Base-by-base conservation (phyloP, 805 yeast genomes). In the Yarrowia sp. region DNA sequence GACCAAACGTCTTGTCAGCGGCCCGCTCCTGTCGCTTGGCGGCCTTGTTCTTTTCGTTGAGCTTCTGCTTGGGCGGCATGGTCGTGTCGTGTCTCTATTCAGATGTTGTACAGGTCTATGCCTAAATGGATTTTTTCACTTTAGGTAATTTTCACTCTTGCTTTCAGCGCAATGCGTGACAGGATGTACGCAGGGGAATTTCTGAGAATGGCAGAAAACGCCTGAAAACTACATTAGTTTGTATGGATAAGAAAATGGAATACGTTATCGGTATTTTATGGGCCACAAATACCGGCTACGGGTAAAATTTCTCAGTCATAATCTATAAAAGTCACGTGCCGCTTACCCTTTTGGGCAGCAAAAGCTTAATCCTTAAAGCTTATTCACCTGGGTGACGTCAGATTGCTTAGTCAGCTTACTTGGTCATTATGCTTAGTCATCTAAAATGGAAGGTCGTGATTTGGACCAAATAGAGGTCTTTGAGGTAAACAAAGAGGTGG, bases 1-100 rank as follows among this genome's bases (percentile, higher is more conserved):
- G 82, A 69, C 99, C 99, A 76, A 95, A 95, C 2, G 98, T 91
- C 80, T 91, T 93, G 79, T 95, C 98, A 70, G 88, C 87, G 68
- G 85, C 81, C 74, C 85, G 82, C 75, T 86, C 85, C 73, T 81
- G 83, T 72, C 84, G 83, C 81, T 89, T 87, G 68, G 77, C 75
- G 44, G 81, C 78, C 74, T 82, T 82, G 66, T 85, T 86, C 80
- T 90, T 89, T 74, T 83, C 80, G 66, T 79, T 71, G 79, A 80
- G 79, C 74, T 84, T 85, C 81, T 89, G 91, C 83, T 90, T 90
- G 33, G 71, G 71, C 13, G 71, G 71, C 71, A 70, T 70, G 34
- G 39, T 9, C 9, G 34, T 9, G 24, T 44, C n/a, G 36, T 19
- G 44, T 36, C 13, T 36, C 13, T 12, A 9, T 36, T 9, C 38